Conservation (phyloP, 441 rosid genomes). For the Kokia cookei region DNA sequence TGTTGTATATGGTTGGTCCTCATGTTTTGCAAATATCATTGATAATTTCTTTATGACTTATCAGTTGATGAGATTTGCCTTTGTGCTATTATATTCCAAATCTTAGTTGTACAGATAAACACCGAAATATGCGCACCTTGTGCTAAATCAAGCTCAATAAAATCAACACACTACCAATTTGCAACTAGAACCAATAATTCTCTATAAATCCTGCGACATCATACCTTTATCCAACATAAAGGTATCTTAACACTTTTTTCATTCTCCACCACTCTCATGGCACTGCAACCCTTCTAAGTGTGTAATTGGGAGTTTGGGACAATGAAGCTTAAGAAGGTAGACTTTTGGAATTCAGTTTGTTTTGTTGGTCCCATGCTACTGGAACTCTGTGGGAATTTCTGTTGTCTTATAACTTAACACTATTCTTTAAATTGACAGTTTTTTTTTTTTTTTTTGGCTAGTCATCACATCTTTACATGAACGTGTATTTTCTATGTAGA, state of each 20-base stretch:
- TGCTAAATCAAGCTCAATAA: background rate
- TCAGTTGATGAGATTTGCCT: background rate
- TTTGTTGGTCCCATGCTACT: background rate
- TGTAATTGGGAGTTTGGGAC: background rate
- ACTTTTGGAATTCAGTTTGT: background rate
- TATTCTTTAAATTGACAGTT: background rate
- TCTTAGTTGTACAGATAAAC: background rate
- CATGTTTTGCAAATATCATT: background rate
- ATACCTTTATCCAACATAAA: background rate
- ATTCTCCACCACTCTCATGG: background rate
- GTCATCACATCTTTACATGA: constrained; percentile 12
- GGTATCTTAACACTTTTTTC: background rate
- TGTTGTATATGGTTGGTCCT: background rate
- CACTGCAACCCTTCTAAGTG: background rate
- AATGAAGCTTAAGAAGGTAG: background rate
- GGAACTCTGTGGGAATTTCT: background rate
- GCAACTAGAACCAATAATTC: background rate
- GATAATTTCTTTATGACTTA: background rate
- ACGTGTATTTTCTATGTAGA: constrained; percentile 42
- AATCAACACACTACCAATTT: background rate
- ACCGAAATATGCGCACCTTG: background rate
- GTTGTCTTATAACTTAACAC: background rate
- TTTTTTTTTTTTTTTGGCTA: background rate
- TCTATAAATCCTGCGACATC: background rate
- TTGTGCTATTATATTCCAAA: background rate